Base-by-base conservation (phyloP, 2,329 filamentous ascomycete species). In the Ilyonectria sp. region DNA sequence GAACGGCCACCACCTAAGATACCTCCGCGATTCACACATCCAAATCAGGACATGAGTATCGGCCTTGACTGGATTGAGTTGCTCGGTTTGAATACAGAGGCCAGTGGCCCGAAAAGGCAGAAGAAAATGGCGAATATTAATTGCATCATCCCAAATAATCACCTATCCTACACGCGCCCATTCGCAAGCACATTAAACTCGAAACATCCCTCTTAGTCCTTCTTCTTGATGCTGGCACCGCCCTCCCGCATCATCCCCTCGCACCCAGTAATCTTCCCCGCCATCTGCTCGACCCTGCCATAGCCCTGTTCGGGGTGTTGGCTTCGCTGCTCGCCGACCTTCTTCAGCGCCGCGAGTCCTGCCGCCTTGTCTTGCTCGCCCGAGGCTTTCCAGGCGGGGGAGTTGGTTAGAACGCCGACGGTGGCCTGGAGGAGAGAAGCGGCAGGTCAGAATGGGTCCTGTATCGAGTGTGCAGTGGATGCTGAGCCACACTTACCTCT, bases 161-260 rank as follows among this genome's bases (percentile, higher is more conserved):
- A n/a, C n/a, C n/a, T 57, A 57, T 67, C 13, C 8, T 63, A 63
- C 59, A 67, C 13, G 8, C 29, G 2, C 15, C 5, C 29, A 23
- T 31, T 29, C 10, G n/a, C n/a, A n/a, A n/a, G n/a, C n/a, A 5
- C 35, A 8, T 6, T 49, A 33, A 35, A 4, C 11, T 15, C 29
- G 3, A n/a, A 2, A 11, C 40, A 26, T 19, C 59, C n/a, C 43
- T 29, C 44, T 61, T 57, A 74, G 46, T 72, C 73, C 33, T 76
- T 73, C 61, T 80, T 76, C 68, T 78, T 80, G 61, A 78, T 80
- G 74, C 87, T 90, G 19, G 82, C 84, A 15, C 81, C 83, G 0
- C 90, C 90, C 78, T 92, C 90, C 61, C 86, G 84, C 79, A 87
- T 82, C 91, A 93, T 93, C 0, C 91, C 91, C 78, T 91, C 89